Percentiles rank a stretch among this genome's conserved stretches.
Conservation (phyloP, 108 stramenopile species). For the Nitzschia palea region DNA sequence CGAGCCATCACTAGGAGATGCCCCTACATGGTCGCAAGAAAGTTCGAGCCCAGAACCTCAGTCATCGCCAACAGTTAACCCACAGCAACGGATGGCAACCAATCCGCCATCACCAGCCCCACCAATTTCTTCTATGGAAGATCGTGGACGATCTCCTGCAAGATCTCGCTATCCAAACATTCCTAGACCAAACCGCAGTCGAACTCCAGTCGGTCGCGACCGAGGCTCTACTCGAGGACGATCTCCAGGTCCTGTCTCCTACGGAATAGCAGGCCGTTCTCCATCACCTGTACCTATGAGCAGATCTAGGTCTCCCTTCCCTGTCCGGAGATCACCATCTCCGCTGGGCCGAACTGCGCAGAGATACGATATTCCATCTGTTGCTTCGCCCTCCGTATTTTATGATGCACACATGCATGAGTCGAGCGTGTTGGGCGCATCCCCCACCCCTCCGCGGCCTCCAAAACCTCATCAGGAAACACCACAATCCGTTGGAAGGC, state of each 20-base stretch:
- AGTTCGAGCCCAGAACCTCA: constrained; percentile 17
- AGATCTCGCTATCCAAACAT: neutral
- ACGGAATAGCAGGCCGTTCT: neutral
- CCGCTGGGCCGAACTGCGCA: neutral
- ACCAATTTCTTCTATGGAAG: neutral
- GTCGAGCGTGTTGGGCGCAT: constrained; percentile 8
- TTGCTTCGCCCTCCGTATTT: constrained; percentile 12
- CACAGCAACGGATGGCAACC: neutral
- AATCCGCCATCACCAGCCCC: neutral
- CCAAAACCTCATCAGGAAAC: constrained; percentile 4
- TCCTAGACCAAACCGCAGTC: neutral
- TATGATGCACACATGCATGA: constrained; percentile 26
- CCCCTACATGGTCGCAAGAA: constrained; percentile 23
- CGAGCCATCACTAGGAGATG: neutral
- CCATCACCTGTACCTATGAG: constrained; percentile 5
- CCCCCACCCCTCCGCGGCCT: constrained; percentile 6
- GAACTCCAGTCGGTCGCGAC: constrained; percentile 6
- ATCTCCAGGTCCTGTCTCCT: neutral
- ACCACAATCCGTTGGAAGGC: neutral
- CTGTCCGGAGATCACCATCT: neutral
- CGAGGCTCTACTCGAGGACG: neutral
- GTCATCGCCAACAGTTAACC: neutral
- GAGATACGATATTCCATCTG: neutral
- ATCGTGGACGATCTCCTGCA: neutral
- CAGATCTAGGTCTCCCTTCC: constrained; percentile 12